Conservation (phyloP, 2,329 filamentous ascomycete species). For the Monilinia fructigena region DNA sequence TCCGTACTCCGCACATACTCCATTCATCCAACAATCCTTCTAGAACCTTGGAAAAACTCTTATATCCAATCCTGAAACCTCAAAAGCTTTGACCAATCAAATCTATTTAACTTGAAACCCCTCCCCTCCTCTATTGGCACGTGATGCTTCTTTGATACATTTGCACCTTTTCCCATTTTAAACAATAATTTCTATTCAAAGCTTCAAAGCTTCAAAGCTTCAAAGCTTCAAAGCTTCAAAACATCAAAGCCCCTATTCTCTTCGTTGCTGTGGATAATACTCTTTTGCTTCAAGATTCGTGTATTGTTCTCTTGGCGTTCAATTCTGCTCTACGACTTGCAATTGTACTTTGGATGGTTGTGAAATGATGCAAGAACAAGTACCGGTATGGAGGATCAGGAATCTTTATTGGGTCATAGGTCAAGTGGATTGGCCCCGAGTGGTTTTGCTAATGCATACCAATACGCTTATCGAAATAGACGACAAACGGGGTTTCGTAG, state of each 20-base stretch:
- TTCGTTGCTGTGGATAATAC: background rate
- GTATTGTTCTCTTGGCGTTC: background rate
- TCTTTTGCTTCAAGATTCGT: background rate
- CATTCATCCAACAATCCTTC: background rate
- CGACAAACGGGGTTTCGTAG: background rate
- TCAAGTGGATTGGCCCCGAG: conserved; percentile 6
- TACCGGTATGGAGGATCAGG: conserved; percentile 20
- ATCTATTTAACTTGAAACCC: background rate
- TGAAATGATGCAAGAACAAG: background rate
- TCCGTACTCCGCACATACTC: background rate
- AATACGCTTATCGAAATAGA: conserved; percentile 11
- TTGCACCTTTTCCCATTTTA: too few species aligned
- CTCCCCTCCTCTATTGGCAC: background rate
- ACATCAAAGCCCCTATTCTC: background rate
- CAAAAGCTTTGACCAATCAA: background rate
- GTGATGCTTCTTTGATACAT: background rate
- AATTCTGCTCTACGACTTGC: background rate
- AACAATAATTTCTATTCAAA: background rate
- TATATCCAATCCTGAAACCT: background rate
- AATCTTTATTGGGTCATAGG: conserved; percentile 19
- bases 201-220: background rate
- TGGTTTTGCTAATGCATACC: conserved; percentile 10
- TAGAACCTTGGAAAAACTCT: too few species aligned
- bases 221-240: conserved; percentile 3
- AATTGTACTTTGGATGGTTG: background rate